Percentiles rank a stretch among this genome's conserved stretches.
Conservation (phyloP, 306 rosid genomes). For the Prinsepia uniflora region DNA sequence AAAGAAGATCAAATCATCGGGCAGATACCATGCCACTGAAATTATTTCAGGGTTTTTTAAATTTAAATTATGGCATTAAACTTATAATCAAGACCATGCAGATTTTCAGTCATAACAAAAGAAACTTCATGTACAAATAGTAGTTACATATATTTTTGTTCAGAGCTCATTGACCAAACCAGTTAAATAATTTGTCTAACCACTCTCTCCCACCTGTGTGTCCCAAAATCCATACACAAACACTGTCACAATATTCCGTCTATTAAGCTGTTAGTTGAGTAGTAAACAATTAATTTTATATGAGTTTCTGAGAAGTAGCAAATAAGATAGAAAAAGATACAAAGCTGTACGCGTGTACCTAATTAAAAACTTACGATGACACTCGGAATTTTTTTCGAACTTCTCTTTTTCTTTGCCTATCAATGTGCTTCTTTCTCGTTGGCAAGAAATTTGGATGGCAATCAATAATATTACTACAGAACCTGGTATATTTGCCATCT, state of each 20-base stretch:
- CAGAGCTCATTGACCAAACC: background rate
- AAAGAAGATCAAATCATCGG: conserved; percentile 13
- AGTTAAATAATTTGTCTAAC: background rate
- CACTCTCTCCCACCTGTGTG: background rate
- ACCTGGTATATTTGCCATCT: background rate
- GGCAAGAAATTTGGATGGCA: background rate
- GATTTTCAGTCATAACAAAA: background rate
- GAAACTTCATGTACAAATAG: background rate
- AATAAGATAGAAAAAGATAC: background rate
- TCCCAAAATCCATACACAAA: background rate
- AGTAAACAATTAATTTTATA: no score
- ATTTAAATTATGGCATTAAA: background rate
- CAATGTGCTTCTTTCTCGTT: background rate
- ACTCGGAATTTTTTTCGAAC: background rate
- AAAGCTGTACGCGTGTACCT: background rate
- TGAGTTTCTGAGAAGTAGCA: background rate
- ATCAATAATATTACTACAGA: background rate
- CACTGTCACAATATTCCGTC: background rate
- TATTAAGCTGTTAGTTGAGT: background rate
- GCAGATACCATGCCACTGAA: conserved; percentile 19
- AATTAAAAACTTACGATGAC: background rate
- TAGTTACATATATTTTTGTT: no score
- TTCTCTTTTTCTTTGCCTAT: background rate
- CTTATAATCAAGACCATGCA: background rate
- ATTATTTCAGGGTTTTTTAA: background rate